Evolutionary conservation across 305 asterid species (phyloP), one percentile per base, ranked within the genome.

Genomic region (Fraxinus baroniana): DNA sequence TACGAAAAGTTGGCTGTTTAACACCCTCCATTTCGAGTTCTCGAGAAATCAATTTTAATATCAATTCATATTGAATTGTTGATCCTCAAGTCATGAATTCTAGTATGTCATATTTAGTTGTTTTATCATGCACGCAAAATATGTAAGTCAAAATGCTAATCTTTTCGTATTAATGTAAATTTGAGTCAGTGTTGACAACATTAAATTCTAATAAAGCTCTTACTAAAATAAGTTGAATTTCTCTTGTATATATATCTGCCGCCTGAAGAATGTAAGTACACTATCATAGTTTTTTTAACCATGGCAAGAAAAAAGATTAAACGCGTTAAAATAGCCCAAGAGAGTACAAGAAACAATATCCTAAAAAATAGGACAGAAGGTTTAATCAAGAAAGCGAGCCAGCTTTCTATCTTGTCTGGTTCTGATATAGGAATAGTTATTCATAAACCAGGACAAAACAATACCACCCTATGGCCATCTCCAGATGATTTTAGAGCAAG

Each of bases 401-500:
- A 84, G 5, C 39, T 80, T 49, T 66, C 86, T 15, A 55, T 77
- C 84, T 86, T 86, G 0, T 86, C 86, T 55, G 86, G 89, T 6
- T 70, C 76, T 1, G 81, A 81, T 1, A 35, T 60, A 1, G 87
- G 46, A 1, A 17, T 84, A 1, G 10, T 86, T 2, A 49, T 81
- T 41, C 89, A 86, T 81, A 79, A 13, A 2, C 57, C 49, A 7
- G 70, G 7, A 33, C 22, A 79, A 68, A 62, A 78, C 84, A 86
- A 79, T 24, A 75, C 80, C 0, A 64, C 77, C 52, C 2, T 84
- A 1, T 81, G 85, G 85, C 86, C 87, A 22, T 78, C 84, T 1
- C 80, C 87, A 0, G 26, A 41, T 3, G 7, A 32, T 12, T 76
- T 78, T 0, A 17, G 22, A 13, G 52, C 76, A 0, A 76, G 82